Evolutionary conservation across 2,329 filamentous ascomycete genomes (phyloP).

Genomic region (Fusarium camptoceras): DNA sequence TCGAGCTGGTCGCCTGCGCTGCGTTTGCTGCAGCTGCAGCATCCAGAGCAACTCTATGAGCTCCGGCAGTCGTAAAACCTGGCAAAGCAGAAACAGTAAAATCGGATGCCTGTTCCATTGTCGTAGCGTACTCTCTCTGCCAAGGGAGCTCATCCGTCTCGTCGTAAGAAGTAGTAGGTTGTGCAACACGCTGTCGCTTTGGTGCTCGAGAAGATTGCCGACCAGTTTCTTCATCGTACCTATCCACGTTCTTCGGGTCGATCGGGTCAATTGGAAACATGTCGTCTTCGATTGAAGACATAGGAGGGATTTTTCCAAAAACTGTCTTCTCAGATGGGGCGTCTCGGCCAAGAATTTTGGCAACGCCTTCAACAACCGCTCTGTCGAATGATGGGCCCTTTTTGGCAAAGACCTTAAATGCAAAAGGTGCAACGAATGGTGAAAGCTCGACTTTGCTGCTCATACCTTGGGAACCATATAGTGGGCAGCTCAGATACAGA

Average conservation of each 20-base stretch:
- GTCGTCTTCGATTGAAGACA: conserved; percentile 74
- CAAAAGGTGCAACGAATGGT: conserved; percentile 72
- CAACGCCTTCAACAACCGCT: conserved; percentile 72
- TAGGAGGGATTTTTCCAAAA: conserved; percentile 62
- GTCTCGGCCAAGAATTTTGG: conserved; percentile 75
- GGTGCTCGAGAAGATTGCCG: conserved; percentile 40
- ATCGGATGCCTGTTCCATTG: conserved; percentile 68
- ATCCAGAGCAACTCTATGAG: conserved; percentile 60
- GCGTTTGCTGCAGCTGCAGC: conserved; percentile 33
- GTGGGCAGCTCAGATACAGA: conserved; percentile 85
- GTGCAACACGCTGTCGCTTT: conserved; percentile 48
- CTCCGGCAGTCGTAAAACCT: conserved; percentile 72
- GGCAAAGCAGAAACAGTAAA: conserved; percentile 70
- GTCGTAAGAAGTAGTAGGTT: conserved; percentile 29
- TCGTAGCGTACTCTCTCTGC: conserved; percentile 65
- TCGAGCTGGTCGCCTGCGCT: conserved; percentile 31
- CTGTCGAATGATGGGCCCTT: conserved; percentile 78
- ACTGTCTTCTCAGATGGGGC: conserved; percentile 69
- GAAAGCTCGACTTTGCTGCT: conserved; percentile 74
- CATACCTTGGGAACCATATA: conserved; percentile 70
- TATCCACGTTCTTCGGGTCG: conserved; percentile 48
- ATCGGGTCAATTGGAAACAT: conserved; percentile 74
- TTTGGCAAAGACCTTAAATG: conserved; percentile 58
- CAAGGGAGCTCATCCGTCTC: conserved; percentile 50
- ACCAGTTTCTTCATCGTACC: conserved; percentile 29